A percentile compares a stretch with the other conserved stretches of the same genome.
phyloP scores from a whole-genome alignment of 2,329 filamentous ascomycete genomes.

The Fusarium praegraminearum region DNA sequence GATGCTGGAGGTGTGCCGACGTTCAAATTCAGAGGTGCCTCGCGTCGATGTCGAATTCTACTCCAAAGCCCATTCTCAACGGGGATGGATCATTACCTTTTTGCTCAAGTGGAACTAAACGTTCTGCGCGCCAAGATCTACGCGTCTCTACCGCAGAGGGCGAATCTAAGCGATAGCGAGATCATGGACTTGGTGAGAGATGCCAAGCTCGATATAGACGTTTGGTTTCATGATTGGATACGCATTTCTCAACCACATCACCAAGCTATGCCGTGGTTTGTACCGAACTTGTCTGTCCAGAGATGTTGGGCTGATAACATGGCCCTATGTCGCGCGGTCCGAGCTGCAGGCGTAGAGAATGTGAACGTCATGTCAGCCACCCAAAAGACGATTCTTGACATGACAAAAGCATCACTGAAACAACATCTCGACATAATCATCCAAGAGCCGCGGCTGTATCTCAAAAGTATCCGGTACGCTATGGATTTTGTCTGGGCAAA shows the following conservation, averaged over 20 bases:
- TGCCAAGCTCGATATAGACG: slow-evolving; percentile 24
- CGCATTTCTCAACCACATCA: slow-evolving; percentile 10
- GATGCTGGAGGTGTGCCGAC: slow-evolving; percentile 19
- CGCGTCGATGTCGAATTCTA: slow-evolving; percentile 12
- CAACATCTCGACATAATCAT: slow-evolving; percentile 26
- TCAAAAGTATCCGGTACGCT: slow-evolving; percentile 14
- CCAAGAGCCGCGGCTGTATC: slow-evolving; percentile 14
- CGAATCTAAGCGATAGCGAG: neutral
- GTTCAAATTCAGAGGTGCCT: slow-evolving; percentile 21
- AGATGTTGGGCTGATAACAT: slow-evolving; percentile 30
- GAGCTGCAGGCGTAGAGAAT: slow-evolving; percentile 20
- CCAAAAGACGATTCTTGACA: slow-evolving; percentile 3
- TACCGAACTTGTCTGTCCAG: slow-evolving; percentile 4
- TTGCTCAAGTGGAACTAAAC: slow-evolving; percentile 13
- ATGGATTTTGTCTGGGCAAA: slow-evolving; percentile 32
- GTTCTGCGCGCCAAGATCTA: slow-evolving; percentile 27
- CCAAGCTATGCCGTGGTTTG: slow-evolving; percentile 16
- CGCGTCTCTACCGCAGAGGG: slow-evolving; percentile 3
- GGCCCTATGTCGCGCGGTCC: slow-evolving; percentile 15
- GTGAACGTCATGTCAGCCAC: slow-evolving; percentile 19
- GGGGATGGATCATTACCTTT: slow-evolving; percentile 22
- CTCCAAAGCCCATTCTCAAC: slow-evolving; percentile 13
- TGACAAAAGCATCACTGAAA: slow-evolving; percentile 11
- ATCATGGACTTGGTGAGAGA: slow-evolving; percentile 18
- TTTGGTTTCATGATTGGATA: slow-evolving; percentile 27